Percentiles rank a stretch among this genome's conserved stretches.
Conservation (phyloP, 352 stramenopile species). For the Globisporangium takayamanum region DNA sequence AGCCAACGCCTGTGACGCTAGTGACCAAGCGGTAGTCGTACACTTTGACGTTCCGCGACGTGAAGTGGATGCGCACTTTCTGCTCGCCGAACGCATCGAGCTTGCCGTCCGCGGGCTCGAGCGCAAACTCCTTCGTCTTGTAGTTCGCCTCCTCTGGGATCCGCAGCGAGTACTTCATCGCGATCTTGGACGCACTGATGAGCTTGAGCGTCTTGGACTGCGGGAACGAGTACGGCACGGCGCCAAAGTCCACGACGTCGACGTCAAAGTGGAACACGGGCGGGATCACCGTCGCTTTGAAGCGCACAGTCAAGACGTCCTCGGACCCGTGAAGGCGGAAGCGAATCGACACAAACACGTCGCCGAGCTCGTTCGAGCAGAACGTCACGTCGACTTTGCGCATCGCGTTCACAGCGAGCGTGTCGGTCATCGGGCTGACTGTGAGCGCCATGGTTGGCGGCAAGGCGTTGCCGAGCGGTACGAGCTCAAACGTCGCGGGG, state of each 20-base stretch:
- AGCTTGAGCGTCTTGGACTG: conserved; percentile 74
- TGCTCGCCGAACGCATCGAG: conserved; percentile 80
- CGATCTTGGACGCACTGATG: conserved; percentile 92
- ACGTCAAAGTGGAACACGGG: conserved; percentile 92
- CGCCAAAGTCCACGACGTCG: conserved; percentile 89
- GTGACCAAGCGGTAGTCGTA: conserved; percentile 92
- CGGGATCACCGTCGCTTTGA: conserved; percentile 89
- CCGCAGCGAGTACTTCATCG: conserved; percentile 85
- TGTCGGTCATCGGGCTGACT: conserved; percentile 42
- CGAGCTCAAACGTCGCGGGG: conserved; percentile 64
- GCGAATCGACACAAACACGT: conserved; percentile 78
- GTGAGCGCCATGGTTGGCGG: conserved; percentile 29
- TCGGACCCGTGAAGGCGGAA: conserved; percentile 87
- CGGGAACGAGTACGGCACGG: conserved; percentile 89
- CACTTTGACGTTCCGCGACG: conserved; percentile 80
- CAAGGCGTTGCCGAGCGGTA: conserved; percentile 24
- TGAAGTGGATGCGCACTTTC: conserved; percentile 84
- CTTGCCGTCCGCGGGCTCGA: conserved; percentile 67
- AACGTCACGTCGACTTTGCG: conserved; percentile 85
- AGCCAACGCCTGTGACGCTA: conserved; percentile 87
- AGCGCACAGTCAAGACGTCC: conserved; percentile 68
- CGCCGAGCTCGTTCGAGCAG: conserved; percentile 77
- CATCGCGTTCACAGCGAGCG: conserved; percentile 71
- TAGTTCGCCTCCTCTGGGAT: conserved; percentile 91
- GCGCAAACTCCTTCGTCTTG: conserved; percentile 86